phyloP scores from a whole-genome alignment of 768 basidiomycete species.

The Leccinum barrowsii region DNA sequence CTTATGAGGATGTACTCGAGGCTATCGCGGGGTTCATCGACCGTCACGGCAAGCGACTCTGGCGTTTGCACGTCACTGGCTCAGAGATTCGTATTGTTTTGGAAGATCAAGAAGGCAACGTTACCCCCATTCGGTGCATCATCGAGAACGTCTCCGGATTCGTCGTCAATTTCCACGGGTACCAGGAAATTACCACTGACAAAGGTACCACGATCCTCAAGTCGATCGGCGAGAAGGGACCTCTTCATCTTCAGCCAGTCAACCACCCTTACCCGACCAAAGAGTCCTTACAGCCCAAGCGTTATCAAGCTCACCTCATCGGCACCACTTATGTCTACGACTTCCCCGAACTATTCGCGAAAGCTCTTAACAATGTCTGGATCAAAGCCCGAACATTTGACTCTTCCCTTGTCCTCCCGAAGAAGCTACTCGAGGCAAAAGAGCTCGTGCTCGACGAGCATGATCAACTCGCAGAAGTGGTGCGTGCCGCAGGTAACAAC shows the following conservation, averaged over 20 bases:
- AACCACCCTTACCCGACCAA: slow-evolving; percentile 93
- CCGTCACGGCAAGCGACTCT: slow-evolving; percentile 95
- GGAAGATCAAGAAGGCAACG: slow-evolving; percentile 93
- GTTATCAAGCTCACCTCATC: slow-evolving; percentile 97
- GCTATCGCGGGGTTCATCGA: slow-evolving; percentile 99
- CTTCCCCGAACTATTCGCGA: slow-evolving; percentile 98
- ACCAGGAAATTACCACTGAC: slow-evolving; percentile 97
- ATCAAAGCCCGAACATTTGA: slow-evolving; percentile 60
- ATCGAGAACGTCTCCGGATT: slow-evolving; percentile 99
- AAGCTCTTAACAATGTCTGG: slow-evolving; percentile 95
- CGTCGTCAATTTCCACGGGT: slow-evolving; percentile 96
- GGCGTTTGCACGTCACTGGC: slow-evolving; percentile 96
- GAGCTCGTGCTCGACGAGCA: slow-evolving; percentile 95
- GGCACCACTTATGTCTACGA: slow-evolving; percentile 99
- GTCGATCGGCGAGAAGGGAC: slow-evolving; percentile 97
- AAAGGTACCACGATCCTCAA: slow-evolving; percentile 94
- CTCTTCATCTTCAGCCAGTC: slow-evolving; percentile 93
- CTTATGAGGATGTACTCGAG: slow-evolving; percentile 93
- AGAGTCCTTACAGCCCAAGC: slow-evolving; percentile 96
- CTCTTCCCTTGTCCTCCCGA: slow-evolving; percentile 68
- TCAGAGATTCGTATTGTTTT: slow-evolving; percentile 95
- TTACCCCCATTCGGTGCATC: slow-evolving; percentile 93
- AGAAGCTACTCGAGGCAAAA: slow-evolving; percentile 73
- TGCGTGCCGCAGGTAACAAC: slow-evolving; percentile 91
- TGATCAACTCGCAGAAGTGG: slow-evolving; percentile 86